Percentiles rank a stretch among this genome's conserved stretches.
Conservation (phyloP, 805 yeast species). For the Lachancea fermentati region DNA sequence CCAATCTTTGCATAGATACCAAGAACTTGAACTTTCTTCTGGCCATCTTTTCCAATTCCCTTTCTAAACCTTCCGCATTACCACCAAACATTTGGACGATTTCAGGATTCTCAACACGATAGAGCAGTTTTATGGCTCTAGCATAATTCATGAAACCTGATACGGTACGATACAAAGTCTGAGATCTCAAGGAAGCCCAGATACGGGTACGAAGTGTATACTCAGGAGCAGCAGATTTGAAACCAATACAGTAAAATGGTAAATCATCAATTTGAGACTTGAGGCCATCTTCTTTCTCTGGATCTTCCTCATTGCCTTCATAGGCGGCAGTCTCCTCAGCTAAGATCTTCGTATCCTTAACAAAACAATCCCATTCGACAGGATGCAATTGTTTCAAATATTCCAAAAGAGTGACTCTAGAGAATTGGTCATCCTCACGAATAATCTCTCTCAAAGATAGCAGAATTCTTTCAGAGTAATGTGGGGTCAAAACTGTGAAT, state of each 20-base stretch:
- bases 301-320: constrained; percentile 40
- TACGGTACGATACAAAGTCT: constrained; percentile 92
- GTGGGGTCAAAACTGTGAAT: constrained; percentile 94
- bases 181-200: constrained; percentile 98
- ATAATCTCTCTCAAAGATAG: constrained; percentile 92
- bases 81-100: constrained; percentile 98
- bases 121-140: constrained; percentile 87
- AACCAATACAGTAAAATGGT: constrained; percentile 94
- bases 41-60: constrained; percentile 89
- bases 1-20: constrained; percentile 82
- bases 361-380: constrained; percentile 96
- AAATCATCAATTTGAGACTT: constrained; percentile 84
- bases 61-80: constrained; percentile 92
- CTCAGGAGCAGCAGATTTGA: constrained; percentile 96
- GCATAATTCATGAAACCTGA: constrained; percentile 99
- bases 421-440: constrained; percentile 94
- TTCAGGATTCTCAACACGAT: constrained; percentile 93
- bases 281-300: constrained; percentile 60
- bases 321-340: constrained; percentile 91
- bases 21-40: constrained; percentile 75
- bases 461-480: constrained; percentile 90
- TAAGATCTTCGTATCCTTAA: constrained; percentile 88
- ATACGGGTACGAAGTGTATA: constrained; percentile 93
- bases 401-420: constrained; percentile 89
- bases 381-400: constrained; percentile 94